Evolutionary conservation across 495 filamentous ascomycete species (phyloP).

Genomic region (Bathelium albidoporum): DNA sequence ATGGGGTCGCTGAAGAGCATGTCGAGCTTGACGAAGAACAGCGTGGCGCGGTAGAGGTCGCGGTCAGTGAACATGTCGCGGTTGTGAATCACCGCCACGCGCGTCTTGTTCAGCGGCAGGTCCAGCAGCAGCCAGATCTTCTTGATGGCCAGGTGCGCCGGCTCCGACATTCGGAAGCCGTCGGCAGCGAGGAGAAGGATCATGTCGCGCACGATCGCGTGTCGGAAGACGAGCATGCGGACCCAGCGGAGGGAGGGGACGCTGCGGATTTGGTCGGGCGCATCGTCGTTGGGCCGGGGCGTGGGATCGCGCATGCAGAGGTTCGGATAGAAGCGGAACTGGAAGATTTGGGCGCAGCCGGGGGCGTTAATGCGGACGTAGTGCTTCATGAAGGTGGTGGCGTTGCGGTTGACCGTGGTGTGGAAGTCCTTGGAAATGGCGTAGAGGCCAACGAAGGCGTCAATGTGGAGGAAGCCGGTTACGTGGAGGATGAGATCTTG

Average conservation of each 20-base stretch:
- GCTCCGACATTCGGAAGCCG: conserved; percentile 42
- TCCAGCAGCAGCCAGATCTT: conserved; percentile 64
- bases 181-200: conserved; percentile 39
- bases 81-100: conserved; percentile 42
- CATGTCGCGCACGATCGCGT: conserved; percentile 43
- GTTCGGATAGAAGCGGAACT: conserved; percentile 38
- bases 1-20: conserved; percentile 47
- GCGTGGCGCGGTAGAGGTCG: conserved; percentile 44
- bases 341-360: conserved; percentile 40
- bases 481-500: conserved; percentile 43
- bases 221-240: conserved; percentile 41
- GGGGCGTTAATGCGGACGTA: conserved; percentile 35
- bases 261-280: conserved; percentile 17
- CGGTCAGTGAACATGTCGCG: conserved; percentile 37
- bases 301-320: conserved; percentile 44
- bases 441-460: conserved; percentile 46
- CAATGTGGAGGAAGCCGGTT: conserved; percentile 37
- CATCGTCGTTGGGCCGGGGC: conserved; percentile 19
- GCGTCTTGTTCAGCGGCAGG: conserved; percentile 37
- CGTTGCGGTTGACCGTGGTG: conserved; percentile 36
- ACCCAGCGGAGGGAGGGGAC: conserved; percentile 45
- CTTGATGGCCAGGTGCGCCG: conserved; percentile 36
- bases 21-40: conserved; percentile 54
- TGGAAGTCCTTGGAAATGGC: conserved; percentile 48
- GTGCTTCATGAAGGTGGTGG: conserved; percentile 33